Evolutionary conservation across 1,284 basidiomycete species (phyloP).

Genomic region (Kalmanozyma brasiliensis): DNA sequence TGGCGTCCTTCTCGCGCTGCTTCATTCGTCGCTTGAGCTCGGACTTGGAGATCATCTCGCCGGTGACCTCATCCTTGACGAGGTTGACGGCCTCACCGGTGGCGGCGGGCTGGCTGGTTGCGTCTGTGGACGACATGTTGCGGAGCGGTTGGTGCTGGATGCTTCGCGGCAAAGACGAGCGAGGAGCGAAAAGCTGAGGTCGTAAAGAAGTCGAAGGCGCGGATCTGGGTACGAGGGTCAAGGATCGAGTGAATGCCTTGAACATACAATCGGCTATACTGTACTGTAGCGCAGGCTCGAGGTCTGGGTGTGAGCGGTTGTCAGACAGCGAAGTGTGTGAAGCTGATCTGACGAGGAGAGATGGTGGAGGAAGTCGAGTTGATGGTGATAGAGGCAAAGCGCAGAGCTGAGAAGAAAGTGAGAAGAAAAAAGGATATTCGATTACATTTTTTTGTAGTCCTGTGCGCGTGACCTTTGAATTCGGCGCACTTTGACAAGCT

Average conservation of each 20-base stretch:
- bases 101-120: conserved; percentile 38
- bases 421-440: neutral
- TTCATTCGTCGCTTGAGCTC: conserved; percentile 62
- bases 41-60: conserved; percentile 68
- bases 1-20: conserved; percentile 82
- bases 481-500: too few species aligned
- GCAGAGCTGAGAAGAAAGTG: too few species aligned
- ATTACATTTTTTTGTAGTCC: too few species aligned
- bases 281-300: too few species aligned
- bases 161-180: neutral
- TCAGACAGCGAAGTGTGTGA: too few species aligned
- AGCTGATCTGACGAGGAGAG: too few species aligned
- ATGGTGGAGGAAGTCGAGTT: too few species aligned
- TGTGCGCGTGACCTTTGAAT: too few species aligned
- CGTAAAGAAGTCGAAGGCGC: conserved; percentile 18
- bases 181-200: neutral
- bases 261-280: conserved; percentile 42
- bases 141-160: conserved; percentile 7
- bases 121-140: conserved; percentile 48
- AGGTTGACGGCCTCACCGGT: conserved; percentile 53
- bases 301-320: too few species aligned
- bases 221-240: conserved; percentile 19
- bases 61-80: conserved; percentile 64
- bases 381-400: conserved; percentile 1
- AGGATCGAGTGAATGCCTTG: conserved; percentile 31